These are phyloP conservation scores for Papilionanthe hybrid DNA, from an alignment of 116 monocot species.

Conservation along the genomic window DNA sequence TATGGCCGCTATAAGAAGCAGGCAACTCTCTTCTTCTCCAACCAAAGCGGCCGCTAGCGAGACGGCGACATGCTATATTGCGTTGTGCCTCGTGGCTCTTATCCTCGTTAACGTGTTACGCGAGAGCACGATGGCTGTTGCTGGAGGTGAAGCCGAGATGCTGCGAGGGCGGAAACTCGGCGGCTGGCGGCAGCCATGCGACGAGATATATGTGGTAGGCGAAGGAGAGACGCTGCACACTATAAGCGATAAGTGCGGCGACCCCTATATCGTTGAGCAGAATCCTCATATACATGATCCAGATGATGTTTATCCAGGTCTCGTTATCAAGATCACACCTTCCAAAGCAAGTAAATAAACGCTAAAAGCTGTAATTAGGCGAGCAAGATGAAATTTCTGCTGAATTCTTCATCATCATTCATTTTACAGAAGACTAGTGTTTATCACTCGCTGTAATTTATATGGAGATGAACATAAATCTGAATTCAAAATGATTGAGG, in stretches of 20 bases:
- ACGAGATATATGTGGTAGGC: conserved; percentile 78
- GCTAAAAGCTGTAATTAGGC: too few species aligned
- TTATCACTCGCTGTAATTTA: too few species aligned
- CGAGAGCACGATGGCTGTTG: neutral
- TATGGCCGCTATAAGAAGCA: neutral
- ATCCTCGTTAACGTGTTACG: conserved; percentile 44
- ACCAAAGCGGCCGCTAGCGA: conserved; percentile 27
- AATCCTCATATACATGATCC: conserved; percentile 87
- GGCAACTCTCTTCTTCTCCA: neutral
- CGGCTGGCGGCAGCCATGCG: conserved; percentile 54
- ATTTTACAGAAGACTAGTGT: too few species aligned
- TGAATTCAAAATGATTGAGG: too few species aligned
- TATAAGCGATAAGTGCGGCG: conserved; percentile 79
- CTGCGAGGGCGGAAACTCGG: conserved; percentile 64
- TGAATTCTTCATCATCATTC: too few species aligned
- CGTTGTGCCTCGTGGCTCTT: conserved; percentile 38
- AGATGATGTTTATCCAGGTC: conserved; percentile 83
- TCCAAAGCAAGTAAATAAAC: neutral
- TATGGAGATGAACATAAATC: too few species aligned
- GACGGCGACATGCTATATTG: conserved; percentile 31
- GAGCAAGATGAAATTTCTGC: too few species aligned
- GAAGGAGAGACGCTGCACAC: conserved; percentile 86
- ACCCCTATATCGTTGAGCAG: conserved; percentile 76
- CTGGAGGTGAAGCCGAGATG: conserved; percentile 17
- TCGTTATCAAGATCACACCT: conserved; percentile 62